phyloP scores from a whole-genome alignment of 495 filamentous ascomycete species.

The Annulohypoxylon stygium region DNA sequence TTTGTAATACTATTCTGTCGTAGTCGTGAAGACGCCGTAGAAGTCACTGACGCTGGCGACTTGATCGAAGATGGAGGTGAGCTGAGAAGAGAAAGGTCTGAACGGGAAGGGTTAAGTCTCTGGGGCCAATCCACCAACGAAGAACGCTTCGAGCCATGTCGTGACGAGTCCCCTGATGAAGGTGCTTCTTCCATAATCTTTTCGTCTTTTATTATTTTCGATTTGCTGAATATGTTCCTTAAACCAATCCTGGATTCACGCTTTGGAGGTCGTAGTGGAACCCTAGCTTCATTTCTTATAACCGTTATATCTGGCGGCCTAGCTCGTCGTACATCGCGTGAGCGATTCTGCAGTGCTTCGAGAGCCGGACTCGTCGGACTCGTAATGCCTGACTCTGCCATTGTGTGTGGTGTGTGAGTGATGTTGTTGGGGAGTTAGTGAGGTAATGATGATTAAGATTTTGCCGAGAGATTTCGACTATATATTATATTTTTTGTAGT shows the following conservation, averaged over 20 bases:
- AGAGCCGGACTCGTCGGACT: slow-evolving; percentile 33
- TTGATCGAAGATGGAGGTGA: slow-evolving; percentile 30
- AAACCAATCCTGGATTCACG: slow-evolving; percentile 65
- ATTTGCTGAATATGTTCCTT: slow-evolving; percentile 61
- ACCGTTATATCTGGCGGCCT: slow-evolving; percentile 46
- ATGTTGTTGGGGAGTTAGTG: slow-evolving; percentile 13
- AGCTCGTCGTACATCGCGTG: slow-evolving; percentile 43
- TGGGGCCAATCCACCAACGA: slow-evolving; percentile 62
- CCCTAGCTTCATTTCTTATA: slow-evolving; percentile 36
- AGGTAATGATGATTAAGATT: background rate
- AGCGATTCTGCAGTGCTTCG: slow-evolving; percentile 43
- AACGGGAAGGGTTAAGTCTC: slow-evolving; percentile 54
- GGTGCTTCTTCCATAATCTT: slow-evolving; percentile 42
- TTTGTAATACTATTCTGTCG: slow-evolving; percentile 28
- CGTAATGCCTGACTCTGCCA: slow-evolving; percentile 28
- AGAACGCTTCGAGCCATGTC: slow-evolving; percentile 55
- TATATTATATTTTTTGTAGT: slow-evolving; percentile 26
- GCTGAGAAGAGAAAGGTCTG: slow-evolving; percentile 55
- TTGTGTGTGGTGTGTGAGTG: slow-evolving; percentile 16
- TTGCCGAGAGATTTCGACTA: slow-evolving; percentile 14
- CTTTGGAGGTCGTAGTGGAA: slow-evolving; percentile 43
- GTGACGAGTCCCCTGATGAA: slow-evolving; percentile 44
- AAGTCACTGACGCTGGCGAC: slow-evolving; percentile 17
- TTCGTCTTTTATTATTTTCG: slow-evolving; percentile 50
- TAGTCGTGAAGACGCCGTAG: slow-evolving; percentile 10